Evolutionary conservation across 2,329 filamentous ascomycete species (phyloP), one percentile per base, ranked within the genome.

Genomic region (Diaporthe citriasiana): DNA sequence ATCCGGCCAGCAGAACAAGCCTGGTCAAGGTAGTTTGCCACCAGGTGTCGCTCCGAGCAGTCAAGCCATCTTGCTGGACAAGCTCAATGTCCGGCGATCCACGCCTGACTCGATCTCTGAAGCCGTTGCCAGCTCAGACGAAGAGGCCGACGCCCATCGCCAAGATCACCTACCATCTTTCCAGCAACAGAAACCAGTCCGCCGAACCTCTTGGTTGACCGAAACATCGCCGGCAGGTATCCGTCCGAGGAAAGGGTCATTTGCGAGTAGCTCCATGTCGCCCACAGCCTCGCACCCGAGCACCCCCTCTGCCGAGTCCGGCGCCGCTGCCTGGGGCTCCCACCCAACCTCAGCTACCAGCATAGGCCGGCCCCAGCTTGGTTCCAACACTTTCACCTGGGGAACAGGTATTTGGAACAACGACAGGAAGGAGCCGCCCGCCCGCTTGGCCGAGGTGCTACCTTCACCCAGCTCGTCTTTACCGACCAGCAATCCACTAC

Each of bases 81-180:
- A 95, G 82, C 87, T 93, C 66, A 93, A 94, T 79, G 89, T 92
- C 72, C 91, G 95, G 78, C 93, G 94, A 71, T 95, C 95, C 10
- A 98, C 96, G 1, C 96, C 96, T 30, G 97, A 98, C 81, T 75
- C 72, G 6, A 73, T 74, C 38, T 98, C 95, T 4, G 96, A 98
- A 82, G 96, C 94, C 69, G 86, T 98, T 74, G 95, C 93, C 70
- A 98, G 96, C 77, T 98, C 95, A 17, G 97, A 98, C 82, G 97
- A 98, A 82, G 97, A 99, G 83, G 89, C 87, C 73, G 93, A 98
- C 75, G 88, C 91, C 80, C 88, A 89, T 77, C 87, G 87, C 57
- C 86, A 90, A 77, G 89, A 89, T 73, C 82, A 81, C 79, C 84
- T 84, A 76, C 87, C 87, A 78, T 84, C 83, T 79, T 81, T 81